Percentiles rank a stretch among this genome's conserved stretches.
Evolutionary conservation across 345 rosid species (phyloP).

Genomic region (Ceriops zippeliana): DNA sequence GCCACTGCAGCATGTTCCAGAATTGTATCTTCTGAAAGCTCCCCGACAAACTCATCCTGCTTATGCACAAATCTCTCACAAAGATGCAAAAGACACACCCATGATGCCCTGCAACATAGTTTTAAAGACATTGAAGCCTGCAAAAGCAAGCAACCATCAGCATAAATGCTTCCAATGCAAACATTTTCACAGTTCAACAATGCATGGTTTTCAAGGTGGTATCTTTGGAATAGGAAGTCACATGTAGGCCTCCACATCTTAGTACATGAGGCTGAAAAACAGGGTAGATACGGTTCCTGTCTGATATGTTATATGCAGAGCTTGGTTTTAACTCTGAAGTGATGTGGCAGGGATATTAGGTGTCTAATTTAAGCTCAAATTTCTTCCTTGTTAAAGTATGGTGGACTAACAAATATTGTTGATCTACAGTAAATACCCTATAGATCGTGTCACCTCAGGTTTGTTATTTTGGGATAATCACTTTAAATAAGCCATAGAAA

Average conservation of each 20-base stretch:
- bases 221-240: neutral
- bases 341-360: too few species aligned
- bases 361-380: too few species aligned
- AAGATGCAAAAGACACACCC: constrained; percentile 53
- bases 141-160: constrained; percentile 23
- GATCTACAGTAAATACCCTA: too few species aligned
- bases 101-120: constrained; percentile 69
- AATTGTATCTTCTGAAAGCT: constrained; percentile 49
- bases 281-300: too few species aligned
- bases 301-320: too few species aligned
- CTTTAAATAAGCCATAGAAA: too few species aligned
- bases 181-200: constrained; percentile 6
- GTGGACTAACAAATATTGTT: too few species aligned
- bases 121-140: constrained; percentile 78
- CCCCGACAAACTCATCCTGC: constrained; percentile 28
- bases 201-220: neutral
- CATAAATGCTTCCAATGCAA: constrained; percentile 4
- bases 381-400: too few species aligned
- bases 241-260: neutral
- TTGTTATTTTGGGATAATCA: too few species aligned
- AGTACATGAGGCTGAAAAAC: too few species aligned
- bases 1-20: constrained; percentile 53
- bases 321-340: too few species aligned
- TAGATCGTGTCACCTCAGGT: too few species aligned
- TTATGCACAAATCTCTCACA: constrained; percentile 40